These are phyloP conservation scores for Nephelium lappaceum DNA, from an alignment of 345 rosid species.

Conservation along the genomic window DNA sequence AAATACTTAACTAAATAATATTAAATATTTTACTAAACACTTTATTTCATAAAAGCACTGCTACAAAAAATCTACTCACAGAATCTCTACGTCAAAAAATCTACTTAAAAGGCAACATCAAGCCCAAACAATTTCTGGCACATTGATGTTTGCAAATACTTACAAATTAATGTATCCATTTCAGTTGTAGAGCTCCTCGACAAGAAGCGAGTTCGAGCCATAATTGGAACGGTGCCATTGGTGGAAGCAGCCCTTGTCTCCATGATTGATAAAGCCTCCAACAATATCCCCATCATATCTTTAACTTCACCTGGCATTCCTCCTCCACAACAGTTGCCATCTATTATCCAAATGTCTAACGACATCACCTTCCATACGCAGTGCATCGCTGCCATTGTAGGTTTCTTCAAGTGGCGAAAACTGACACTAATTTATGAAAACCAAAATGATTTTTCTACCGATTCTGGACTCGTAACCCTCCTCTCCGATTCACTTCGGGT, in stretches of 20 bases:
- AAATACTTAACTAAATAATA: too few species aligned
- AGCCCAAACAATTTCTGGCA: too few species aligned
- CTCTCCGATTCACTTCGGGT: conserved; percentile 30
- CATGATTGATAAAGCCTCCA: conserved; percentile 2
- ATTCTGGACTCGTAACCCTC: conserved; percentile 26
- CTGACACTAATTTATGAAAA: conserved; percentile 27
- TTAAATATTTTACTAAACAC: too few species aligned
- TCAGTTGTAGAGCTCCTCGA: conserved; percentile 27
- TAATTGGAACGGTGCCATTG: conserved; percentile 22
- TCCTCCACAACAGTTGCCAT: conserved; percentile 14
- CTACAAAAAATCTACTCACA: too few species aligned
- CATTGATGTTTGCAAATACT: too few species aligned
- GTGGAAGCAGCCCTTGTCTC: conserved; percentile 22
- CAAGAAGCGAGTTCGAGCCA: conserved; percentile 21
- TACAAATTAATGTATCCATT: neutral
- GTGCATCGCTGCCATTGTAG: conserved; percentile 30
- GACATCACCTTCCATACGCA: conserved; percentile 20
- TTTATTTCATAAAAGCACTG: too few species aligned
- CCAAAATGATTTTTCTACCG: conserved; percentile 9
- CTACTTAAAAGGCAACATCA: too few species aligned
- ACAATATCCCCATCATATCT: conserved; percentile 20
- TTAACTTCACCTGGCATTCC: conserved; percentile 24
- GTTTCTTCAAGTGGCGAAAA: conserved; percentile 30
- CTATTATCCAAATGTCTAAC: conserved; percentile 31
- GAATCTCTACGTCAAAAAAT: too few species aligned